These are phyloP conservation scores for Myriosclerotinia scirpicola DNA, from an alignment of 2,329 filamentous ascomycete genomes.

Conservation along the genomic window DNA sequence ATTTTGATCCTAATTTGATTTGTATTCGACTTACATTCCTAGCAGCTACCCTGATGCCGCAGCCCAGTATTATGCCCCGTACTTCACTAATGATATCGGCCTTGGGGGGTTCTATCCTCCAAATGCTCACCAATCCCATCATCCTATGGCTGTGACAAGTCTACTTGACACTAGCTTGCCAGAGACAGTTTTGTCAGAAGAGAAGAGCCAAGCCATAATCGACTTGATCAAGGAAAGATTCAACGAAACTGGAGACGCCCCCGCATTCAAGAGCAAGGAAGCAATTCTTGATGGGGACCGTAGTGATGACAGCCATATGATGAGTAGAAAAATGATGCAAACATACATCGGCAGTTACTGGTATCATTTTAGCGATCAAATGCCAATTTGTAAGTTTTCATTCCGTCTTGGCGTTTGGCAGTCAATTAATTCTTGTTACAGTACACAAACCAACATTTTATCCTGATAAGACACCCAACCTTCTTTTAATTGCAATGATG, in stretches of 20 bases:
- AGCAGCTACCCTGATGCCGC: slow-evolving; percentile 54
- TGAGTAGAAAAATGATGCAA: slow-evolving; percentile 94
- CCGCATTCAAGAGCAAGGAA: slow-evolving; percentile 69
- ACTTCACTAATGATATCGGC: slow-evolving; percentile 50
- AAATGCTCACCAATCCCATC: slow-evolving; percentile 55
- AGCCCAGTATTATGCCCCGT: slow-evolving; percentile 51
- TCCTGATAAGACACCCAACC: slow-evolving; percentile 79
- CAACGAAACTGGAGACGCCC: slow-evolving; percentile 74
- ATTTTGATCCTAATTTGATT: background rate
- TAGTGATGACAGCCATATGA: slow-evolving; percentile 60
- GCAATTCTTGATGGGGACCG: slow-evolving; percentile 77
- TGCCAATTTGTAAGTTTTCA: slow-evolving; percentile 64
- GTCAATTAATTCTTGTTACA: slow-evolving; percentile 30
- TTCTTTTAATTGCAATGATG: slow-evolving; percentile 85
- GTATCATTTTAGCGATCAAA: slow-evolving; percentile 89
- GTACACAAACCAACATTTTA: slow-evolving; percentile 92
- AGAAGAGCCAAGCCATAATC: slow-evolving; percentile 80
- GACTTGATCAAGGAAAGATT: slow-evolving; percentile 80
- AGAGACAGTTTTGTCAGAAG: slow-evolving; percentile 79
- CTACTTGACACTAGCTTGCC: slow-evolving; percentile 77
- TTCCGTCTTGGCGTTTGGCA: background rate
- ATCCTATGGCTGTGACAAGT: slow-evolving; percentile 88
- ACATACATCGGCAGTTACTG: slow-evolving; percentile 92
- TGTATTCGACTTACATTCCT: slow-evolving; percentile 5
- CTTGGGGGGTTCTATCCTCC: slow-evolving; percentile 59